These are phyloP conservation scores for Sphagnum fallax DNA, from an alignment of 228 moss, liverwort and hornwort species.

Conservation along the genomic window DNA sequence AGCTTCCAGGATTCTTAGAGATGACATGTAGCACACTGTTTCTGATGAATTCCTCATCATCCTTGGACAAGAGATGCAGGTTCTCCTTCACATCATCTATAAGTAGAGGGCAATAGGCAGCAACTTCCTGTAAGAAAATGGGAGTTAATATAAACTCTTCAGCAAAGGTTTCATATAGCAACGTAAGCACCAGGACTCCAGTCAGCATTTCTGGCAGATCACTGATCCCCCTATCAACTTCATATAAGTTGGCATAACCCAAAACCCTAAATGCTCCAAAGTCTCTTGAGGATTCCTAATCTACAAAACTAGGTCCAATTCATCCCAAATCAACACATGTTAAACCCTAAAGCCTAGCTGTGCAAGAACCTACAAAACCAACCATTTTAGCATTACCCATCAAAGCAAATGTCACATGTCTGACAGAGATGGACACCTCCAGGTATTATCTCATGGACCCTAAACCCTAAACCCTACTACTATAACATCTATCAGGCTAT, in stretches of 20 bases:
- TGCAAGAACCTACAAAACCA: neutral
- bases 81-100: conserved; percentile 75
- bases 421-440: neutral
- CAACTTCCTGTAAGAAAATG: conserved; percentile 60
- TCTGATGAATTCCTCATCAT: conserved; percentile 79
- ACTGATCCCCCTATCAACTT: neutral
- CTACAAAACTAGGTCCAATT: too few relatives aligned
- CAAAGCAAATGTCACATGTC: neutral
- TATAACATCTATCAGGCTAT: too few relatives aligned
- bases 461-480: neutral
- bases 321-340: too few relatives aligned
- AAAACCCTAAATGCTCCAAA: neutral
- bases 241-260: neutral
- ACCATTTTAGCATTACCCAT: neutral
- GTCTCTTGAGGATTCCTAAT: neutral
- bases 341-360: too few relatives aligned
- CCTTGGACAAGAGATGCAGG: conserved; percentile 72
- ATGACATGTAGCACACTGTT: conserved; percentile 92
- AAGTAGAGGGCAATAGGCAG: conserved; percentile 73
- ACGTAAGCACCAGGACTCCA: neutral
- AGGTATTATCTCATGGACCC: neutral
- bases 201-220: neutral
- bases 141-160: too few relatives aligned
- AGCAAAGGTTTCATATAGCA: neutral
- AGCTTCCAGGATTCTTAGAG: conserved; percentile 74